Evolutionary conservation across 331 rosid species (phyloP).

Genomic region (Cydonia oblonga): DNA sequence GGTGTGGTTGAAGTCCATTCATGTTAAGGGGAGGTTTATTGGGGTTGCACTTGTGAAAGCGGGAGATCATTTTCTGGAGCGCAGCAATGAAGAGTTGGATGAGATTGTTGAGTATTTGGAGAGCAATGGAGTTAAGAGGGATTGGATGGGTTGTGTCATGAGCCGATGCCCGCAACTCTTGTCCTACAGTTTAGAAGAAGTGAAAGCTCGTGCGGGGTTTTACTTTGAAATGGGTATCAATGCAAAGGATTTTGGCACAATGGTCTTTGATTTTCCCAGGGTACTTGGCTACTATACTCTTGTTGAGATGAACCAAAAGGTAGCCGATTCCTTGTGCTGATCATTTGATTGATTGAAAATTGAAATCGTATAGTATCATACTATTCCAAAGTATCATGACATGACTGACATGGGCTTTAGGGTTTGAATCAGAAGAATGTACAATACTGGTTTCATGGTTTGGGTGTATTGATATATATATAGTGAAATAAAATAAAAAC

Average conservation of each 20-base stretch:
- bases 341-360: background rate
- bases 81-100: conserved; percentile 48
- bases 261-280: conserved; percentile 85
- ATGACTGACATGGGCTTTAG: background rate
- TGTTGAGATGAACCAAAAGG: conserved; percentile 81
- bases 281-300: conserved; percentile 54
- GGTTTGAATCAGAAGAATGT: background rate
- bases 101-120: conserved; percentile 60
- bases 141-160: conserved; percentile 74
- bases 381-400: background rate
- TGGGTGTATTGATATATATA: no score
- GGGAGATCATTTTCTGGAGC: conserved; percentile 48
- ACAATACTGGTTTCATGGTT: no score
- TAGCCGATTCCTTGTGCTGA: conserved; percentile 7
- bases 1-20: conserved; percentile 62
- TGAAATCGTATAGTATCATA: background rate
- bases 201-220: conserved; percentile 48
- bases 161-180: conserved; percentile 73
- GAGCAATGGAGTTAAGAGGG: conserved; percentile 69
- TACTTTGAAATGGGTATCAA: conserved; percentile 66
- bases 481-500: background rate
- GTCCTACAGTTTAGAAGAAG: conserved; percentile 67
- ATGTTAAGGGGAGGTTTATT: conserved; percentile 63
- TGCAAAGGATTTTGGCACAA: conserved; percentile 82
- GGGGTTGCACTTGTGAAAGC: conserved; percentile 54